Evolutionary conservation across 257 asterid species (phyloP).

Genomic region (Capsicum rhomboideum): DNA sequence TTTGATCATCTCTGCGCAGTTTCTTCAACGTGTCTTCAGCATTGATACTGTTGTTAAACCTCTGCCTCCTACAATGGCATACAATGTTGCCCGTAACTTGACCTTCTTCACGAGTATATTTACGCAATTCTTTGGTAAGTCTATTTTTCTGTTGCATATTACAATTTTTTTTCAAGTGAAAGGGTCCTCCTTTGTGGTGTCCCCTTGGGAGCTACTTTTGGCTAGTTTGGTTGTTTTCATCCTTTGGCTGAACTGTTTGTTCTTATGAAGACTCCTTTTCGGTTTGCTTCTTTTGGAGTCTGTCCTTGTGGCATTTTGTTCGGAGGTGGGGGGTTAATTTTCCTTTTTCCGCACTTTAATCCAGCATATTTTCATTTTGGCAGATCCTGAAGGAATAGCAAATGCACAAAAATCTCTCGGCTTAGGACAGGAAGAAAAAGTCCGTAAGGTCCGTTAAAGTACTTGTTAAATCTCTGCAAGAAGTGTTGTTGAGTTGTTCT

Average conservation of each 20-base stretch:
- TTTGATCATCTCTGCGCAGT: conserved; percentile 41
- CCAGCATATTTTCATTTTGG: conserved; percentile 11
- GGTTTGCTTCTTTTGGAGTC: background rate
- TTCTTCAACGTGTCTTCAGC: conserved; percentile 82
- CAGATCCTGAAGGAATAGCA: conserved; percentile 93
- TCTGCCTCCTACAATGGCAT: conserved; percentile 84
- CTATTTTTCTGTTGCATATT: background rate
- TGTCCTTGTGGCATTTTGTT: background rate
- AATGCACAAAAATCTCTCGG: conserved; percentile 93
- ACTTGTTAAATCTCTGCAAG: background rate
- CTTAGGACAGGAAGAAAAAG: conserved; percentile 80
- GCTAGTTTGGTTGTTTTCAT: background rate
- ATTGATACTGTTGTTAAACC: conserved; percentile 87
- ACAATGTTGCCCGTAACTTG: conserved; percentile 76
- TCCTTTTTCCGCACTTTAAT: background rate
- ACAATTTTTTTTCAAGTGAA: background rate
- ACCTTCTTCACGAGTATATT: conserved; percentile 91
- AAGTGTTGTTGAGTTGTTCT: background rate
- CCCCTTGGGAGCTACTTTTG: background rate
- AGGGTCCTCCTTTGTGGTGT: background rate
- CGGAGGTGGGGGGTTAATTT: background rate
- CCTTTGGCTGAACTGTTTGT: background rate
- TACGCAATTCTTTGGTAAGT: conserved; percentile 84
- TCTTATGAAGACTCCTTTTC: background rate
- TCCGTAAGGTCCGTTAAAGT: conserved; percentile 56